Evolutionary conservation across 2,329 filamentous ascomycete species (phyloP).

Genomic region (Amylocarpus encephaloides): DNA sequence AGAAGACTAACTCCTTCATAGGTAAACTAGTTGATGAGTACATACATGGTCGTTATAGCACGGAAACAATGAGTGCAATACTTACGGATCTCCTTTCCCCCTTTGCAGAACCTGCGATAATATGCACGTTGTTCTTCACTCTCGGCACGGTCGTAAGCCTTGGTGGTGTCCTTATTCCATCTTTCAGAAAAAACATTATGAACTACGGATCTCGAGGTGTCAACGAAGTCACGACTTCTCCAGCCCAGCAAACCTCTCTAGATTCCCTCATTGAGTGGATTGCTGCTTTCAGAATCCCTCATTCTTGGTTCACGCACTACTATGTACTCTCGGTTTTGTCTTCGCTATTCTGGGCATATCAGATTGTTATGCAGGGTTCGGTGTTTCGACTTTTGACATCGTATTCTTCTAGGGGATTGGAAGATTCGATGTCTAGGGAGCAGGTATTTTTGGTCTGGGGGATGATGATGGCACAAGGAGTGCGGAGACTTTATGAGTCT

Average conservation of each 20-base stretch:
- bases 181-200: slow-evolving; percentile 27
- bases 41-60: too few relatives aligned
- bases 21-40: too few relatives aligned
- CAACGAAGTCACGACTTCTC: background rate
- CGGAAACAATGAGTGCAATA: too few relatives aligned
- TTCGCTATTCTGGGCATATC: slow-evolving; percentile 67
- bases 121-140: slow-evolving; percentile 28
- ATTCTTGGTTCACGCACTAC: slow-evolving; percentile 85
- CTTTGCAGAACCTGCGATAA: slow-evolving; percentile 22
- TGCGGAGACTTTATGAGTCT: slow-evolving; percentile 71
- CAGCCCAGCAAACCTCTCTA: background rate
- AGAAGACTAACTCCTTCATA: too few relatives aligned
- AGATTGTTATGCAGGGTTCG: slow-evolving; percentile 50
- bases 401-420: slow-evolving; percentile 23
- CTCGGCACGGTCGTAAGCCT: slow-evolving; percentile 23
- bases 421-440: slow-evolving; percentile 46
- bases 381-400: slow-evolving; percentile 45
- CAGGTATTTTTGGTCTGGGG: slow-evolving; percentile 63
- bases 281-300: slow-evolving; percentile 54
- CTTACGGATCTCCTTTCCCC: too few relatives aligned
- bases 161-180: slow-evolving; percentile 25
- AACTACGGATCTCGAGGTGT: slow-evolving; percentile 28
- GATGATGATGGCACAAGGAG: slow-evolving; percentile 70
- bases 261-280: slow-evolving; percentile 15
- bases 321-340: slow-evolving; percentile 66